Conservation (phyloP, 306 rosid genomes). For the Castanea sativa region DNA sequence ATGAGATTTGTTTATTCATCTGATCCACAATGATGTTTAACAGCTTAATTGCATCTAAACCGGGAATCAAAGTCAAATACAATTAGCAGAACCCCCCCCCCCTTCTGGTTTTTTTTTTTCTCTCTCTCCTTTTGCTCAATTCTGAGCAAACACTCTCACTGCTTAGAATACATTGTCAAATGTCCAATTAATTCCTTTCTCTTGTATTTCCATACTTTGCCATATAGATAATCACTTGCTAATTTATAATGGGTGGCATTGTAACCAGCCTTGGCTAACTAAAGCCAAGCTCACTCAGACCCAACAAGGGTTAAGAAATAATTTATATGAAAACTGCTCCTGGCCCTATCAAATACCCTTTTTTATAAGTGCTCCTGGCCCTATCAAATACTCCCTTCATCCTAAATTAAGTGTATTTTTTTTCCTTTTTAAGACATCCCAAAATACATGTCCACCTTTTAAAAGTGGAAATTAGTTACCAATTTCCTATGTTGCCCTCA, state of each 20-base stretch:
- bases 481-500: too few species aligned
- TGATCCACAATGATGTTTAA: background rate
- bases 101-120: too few species aligned
- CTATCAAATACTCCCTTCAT: too few species aligned
- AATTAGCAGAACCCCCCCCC: too few species aligned
- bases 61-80: too few species aligned
- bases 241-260: background rate
- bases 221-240: background rate
- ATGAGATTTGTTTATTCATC: background rate
- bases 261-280: background rate
- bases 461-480: too few species aligned
- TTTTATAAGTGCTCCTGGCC: background rate
- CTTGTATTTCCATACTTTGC: background rate
- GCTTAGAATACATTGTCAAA: background rate
- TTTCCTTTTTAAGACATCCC: too few species aligned
- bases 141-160: too few species aligned
- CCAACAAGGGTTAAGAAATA: background rate
- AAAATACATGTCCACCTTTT: too few species aligned
- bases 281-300: background rate
- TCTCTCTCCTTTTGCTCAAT: too few species aligned
- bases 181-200: background rate
- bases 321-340: background rate
- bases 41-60: too few species aligned
- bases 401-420: too few species aligned
- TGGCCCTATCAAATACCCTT: background rate